These are phyloP conservation scores for Panellus pusillus DNA, from an alignment of 768 basidiomycete genomes.

Conservation along the genomic window DNA sequence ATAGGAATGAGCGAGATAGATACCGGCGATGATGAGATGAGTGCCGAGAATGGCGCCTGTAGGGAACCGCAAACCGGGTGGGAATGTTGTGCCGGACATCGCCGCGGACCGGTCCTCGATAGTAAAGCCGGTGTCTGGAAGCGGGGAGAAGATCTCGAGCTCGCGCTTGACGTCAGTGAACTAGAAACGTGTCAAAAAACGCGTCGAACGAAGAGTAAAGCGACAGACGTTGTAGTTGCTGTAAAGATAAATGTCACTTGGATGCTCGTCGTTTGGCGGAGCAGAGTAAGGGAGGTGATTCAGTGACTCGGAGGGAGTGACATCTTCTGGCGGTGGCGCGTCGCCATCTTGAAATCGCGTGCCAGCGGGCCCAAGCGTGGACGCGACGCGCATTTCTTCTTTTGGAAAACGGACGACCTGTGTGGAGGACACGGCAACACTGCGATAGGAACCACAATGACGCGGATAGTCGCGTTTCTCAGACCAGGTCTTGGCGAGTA, in stretches of 20 bases:
- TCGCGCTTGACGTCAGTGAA: slow-evolving; percentile 96
- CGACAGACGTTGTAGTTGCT: slow-evolving; percentile 90
- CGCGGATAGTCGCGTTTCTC: slow-evolving; percentile 78
- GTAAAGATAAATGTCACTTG: slow-evolving; percentile 87
- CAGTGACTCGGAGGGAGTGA: slow-evolving; percentile 59
- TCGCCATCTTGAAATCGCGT: slow-evolving; percentile 57
- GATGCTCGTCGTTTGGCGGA: slow-evolving; percentile 67
- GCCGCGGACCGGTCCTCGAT: slow-evolving; percentile 77
- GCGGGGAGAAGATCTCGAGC: slow-evolving; percentile 86
- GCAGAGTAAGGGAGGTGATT: slow-evolving; percentile 78
- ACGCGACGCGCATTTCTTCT: slow-evolving; percentile 50
- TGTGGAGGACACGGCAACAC: slow-evolving; percentile 80
- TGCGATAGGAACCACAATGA: slow-evolving; percentile 96
- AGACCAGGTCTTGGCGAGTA: slow-evolving; percentile 72
- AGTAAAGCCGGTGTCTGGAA: slow-evolving; percentile 71
- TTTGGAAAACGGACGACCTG: slow-evolving; percentile 68
- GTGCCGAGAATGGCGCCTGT: slow-evolving; percentile 90
- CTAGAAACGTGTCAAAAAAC: slow-evolving; percentile 37
- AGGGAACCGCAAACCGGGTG: slow-evolving; percentile 95
- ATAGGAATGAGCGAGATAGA: slow-evolving; percentile 90
- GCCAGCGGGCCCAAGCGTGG: slow-evolving; percentile 54
- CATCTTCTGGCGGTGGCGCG: slow-evolving; percentile 41
- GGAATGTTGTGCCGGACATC: slow-evolving; percentile 82
- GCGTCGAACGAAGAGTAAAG: slow-evolving; percentile 2
- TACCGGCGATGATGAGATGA: slow-evolving; percentile 92